Evolutionary conservation across 2,329 filamentous ascomycete species (phyloP).

Genomic region (Mariannaea sp.): DNA sequence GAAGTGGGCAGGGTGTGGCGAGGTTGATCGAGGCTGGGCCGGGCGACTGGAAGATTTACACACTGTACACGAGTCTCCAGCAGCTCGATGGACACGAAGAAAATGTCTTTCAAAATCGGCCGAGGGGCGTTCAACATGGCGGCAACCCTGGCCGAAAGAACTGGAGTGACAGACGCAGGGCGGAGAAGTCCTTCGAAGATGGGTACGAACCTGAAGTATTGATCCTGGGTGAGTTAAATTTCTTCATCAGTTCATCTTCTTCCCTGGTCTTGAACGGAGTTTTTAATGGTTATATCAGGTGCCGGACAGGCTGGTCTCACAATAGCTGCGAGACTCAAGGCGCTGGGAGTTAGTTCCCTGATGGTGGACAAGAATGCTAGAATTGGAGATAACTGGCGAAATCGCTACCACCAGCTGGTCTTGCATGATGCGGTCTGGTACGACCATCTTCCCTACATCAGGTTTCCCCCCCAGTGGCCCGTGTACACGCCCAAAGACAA

Average conservation of each 20-base stretch:
- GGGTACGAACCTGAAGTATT: constrained; percentile 59
- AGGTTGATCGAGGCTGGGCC: constrained; percentile 51
- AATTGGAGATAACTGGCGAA: constrained; percentile 68
- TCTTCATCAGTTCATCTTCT: not conserved
- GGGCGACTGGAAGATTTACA: constrained; percentile 64
- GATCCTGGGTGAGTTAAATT: constrained; percentile 57
- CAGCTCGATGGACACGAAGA: constrained; percentile 62
- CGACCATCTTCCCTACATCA: constrained; percentile 66
- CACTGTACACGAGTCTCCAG: constrained; percentile 63
- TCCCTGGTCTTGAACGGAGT: not conserved
- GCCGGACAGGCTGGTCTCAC: constrained; percentile 66
- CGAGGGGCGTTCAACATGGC: constrained; percentile 63
- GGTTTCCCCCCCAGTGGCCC: constrained; percentile 69
- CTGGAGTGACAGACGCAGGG: constrained; percentile 60
- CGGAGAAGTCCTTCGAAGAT: constrained; percentile 53
- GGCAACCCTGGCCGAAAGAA: constrained; percentile 58
- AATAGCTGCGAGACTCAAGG: constrained; percentile 61
- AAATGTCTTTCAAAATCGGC: constrained; percentile 49
- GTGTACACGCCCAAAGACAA: constrained; percentile 75
- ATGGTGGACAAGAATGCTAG: constrained; percentile 62
- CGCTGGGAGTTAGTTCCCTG: constrained; percentile 59
- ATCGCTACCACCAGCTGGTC: constrained; percentile 66
- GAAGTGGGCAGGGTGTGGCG: constrained; percentile 60
- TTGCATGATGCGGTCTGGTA: constrained; percentile 70
- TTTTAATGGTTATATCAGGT: too few relatives aligned